Conservation (phyloP, 768 basidiomycete genomes). For the Tulasnella calospora region DNA sequence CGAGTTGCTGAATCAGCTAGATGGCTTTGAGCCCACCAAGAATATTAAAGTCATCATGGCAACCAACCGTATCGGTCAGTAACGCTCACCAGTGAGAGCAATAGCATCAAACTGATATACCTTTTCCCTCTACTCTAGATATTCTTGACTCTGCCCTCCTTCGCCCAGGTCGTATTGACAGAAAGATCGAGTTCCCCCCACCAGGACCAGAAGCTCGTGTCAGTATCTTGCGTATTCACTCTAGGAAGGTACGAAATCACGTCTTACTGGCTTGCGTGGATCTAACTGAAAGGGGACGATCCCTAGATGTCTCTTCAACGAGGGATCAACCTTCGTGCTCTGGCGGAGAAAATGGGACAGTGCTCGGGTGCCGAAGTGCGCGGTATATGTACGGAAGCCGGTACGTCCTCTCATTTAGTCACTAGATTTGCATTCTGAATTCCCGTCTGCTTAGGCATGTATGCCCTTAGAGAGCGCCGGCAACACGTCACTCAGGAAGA, state of each 20-base stretch:
- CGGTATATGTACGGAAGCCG: slow-evolving; percentile 96
- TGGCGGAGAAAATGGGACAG: slow-evolving; percentile 99
- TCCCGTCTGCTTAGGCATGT: slow-evolving; percentile 63
- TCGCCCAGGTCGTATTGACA: slow-evolving; percentile 90
- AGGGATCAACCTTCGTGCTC: slow-evolving; percentile 90
- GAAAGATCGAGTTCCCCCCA: slow-evolving; percentile 98
- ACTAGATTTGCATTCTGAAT: background rate
- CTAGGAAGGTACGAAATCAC: slow-evolving; percentile 65
- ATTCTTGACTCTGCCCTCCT: slow-evolving; percentile 91
- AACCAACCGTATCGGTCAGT: slow-evolving; percentile 82
- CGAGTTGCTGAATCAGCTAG: slow-evolving; percentile 81
- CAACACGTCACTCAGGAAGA: slow-evolving; percentile 99
- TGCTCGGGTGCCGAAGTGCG: slow-evolving; percentile 97
- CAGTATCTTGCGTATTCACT: slow-evolving; percentile 95
- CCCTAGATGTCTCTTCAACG: slow-evolving; percentile 91
- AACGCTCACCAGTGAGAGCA: background rate
- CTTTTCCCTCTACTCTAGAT: slow-evolving; percentile 46
- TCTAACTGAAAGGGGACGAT: background rate
- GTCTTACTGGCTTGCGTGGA: background rate
- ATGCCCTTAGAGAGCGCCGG: slow-evolving; percentile 87
- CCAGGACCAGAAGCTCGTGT: slow-evolving; percentile 95
- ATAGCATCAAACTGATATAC: background rate
- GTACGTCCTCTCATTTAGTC: slow-evolving; percentile 41
- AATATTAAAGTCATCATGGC: slow-evolving; percentile 92
- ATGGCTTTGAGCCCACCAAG: slow-evolving; percentile 80